These are phyloP conservation scores for Fusarium sp. DNA, from an alignment of 2,329 filamentous ascomycete genomes.

Conservation along the genomic window DNA sequence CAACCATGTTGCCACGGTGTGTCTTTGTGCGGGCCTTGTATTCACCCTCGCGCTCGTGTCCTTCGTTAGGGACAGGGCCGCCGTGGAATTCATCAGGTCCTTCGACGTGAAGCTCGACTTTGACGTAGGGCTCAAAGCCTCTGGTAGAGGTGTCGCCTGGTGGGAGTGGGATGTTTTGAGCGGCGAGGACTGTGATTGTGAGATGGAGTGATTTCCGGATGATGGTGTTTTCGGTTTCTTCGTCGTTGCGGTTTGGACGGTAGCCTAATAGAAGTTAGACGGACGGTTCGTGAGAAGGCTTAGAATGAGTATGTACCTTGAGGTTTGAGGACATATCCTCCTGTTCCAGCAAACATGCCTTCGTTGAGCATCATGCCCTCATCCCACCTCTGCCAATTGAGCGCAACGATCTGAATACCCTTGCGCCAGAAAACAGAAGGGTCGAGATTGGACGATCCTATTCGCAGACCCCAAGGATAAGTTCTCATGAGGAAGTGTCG, in stretches of 20 bases:
- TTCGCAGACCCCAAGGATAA: slow-evolving; percentile 83
- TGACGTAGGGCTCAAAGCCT: slow-evolving; percentile 81
- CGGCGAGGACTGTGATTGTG: slow-evolving; percentile 77
- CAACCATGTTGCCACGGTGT: slow-evolving; percentile 65
- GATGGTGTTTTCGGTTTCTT: slow-evolving; percentile 45
- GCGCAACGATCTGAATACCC: slow-evolving; percentile 87
- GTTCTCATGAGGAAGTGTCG: slow-evolving; percentile 83
- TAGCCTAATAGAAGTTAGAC: slow-evolving; percentile 40
- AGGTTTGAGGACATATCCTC: slow-evolving; percentile 89
- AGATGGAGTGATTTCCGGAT: slow-evolving; percentile 70
- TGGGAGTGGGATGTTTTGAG: slow-evolving; percentile 76
- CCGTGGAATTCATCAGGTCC: slow-evolving; percentile 57
- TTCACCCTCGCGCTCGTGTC: slow-evolving; percentile 53
- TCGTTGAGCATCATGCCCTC: slow-evolving; percentile 96
- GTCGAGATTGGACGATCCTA: slow-evolving; percentile 87
- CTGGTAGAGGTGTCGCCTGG: slow-evolving; percentile 56
- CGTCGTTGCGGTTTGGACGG: slow-evolving; percentile 38
- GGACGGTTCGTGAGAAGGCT: background rate
- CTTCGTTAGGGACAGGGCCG: slow-evolving; percentile 49
- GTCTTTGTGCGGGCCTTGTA: slow-evolving; percentile 68
- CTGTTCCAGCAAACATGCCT: slow-evolving; percentile 84
- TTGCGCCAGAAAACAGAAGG: slow-evolving; percentile 86
- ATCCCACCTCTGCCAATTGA: slow-evolving; percentile 94
- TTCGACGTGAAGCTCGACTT: slow-evolving; percentile 84
- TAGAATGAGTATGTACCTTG: slow-evolving; percentile 54